phyloP scores from a whole-genome alignment of 495 filamentous ascomycete species.

The Tricharina praecox region DNA sequence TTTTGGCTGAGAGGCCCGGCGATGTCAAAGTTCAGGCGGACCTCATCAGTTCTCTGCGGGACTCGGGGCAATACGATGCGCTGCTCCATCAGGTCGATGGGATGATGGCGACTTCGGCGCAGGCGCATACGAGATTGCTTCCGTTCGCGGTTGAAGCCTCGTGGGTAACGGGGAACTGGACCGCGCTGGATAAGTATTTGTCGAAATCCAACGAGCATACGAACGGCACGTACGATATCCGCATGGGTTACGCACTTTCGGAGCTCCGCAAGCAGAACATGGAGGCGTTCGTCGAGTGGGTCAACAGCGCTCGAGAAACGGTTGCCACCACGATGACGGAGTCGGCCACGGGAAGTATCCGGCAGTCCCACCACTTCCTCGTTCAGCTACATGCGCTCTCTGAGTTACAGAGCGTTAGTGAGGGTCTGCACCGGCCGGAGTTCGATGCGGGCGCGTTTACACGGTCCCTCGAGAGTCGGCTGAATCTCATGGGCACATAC shows the following conservation, averaged over 20 bases:
- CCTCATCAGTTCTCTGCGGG: constrained; percentile 73
- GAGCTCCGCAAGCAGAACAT: constrained; percentile 40
- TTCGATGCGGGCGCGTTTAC: constrained; percentile 26
- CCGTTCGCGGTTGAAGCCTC: constrained; percentile 77
- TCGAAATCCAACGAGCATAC: constrained; percentile 33
- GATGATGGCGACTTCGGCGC: constrained; percentile 38
- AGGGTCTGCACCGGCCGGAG: constrained; percentile 27
- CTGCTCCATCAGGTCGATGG: constrained; percentile 70
- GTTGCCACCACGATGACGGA: constrained; percentile 56
- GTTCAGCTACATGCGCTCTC: constrained; percentile 71
- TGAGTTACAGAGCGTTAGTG: constrained; percentile 51
- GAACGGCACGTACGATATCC: constrained; percentile 66
- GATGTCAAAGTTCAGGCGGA: constrained; percentile 64
- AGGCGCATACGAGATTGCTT: constrained; percentile 41
- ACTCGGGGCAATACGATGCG: constrained; percentile 69
- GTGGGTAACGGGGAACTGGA: constrained; percentile 75
- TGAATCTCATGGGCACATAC: constrained; percentile 73
- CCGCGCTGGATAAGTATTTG: constrained; percentile 54
- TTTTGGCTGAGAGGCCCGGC: constrained; percentile 59
- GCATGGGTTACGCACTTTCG: constrained; percentile 54
- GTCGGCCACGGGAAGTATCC: constrained; percentile 58
- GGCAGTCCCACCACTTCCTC: constrained; percentile 64
- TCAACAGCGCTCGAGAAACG: constrained; percentile 48
- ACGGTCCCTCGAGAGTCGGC: constrained; percentile 34
- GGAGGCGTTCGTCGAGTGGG: constrained; percentile 38